Percentiles rank a stretch among this genome's conserved stretches.
Evolutionary conservation across 192 early-diverging fungal species (phyloP).

Genomic region (Coemansia sp.): DNA sequence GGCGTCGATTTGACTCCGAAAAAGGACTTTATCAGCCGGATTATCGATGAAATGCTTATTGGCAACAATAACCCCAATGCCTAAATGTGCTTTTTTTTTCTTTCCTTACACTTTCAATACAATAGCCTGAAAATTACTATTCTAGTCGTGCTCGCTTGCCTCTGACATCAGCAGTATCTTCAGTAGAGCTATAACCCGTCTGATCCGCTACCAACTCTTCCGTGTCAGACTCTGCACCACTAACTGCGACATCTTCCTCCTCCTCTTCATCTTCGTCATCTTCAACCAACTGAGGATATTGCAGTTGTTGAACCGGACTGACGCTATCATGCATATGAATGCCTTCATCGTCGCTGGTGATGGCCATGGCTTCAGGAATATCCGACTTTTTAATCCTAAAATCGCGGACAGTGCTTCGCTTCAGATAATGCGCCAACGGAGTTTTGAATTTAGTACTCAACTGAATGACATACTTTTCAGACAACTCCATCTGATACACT

Average conservation of each 20-base stretch:
- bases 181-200: background rate
- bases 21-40: conserved; percentile 74
- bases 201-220: background rate
- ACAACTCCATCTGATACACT: conserved; percentile 74
- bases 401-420: conserved; percentile 76
- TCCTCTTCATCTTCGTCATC: conserved; percentile 7
- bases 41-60: conserved; percentile 54
- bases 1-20: conserved; percentile 65
- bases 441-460: conserved; percentile 70
- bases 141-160: background rate
- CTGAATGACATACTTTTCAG: conserved; percentile 71
- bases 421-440: conserved; percentile 71
- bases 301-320: background rate
- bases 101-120: no score
- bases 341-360: conserved; percentile 6
- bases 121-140: background rate
- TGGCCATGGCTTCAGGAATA: conserved; percentile 23
- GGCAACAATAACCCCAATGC: conserved; percentile 8
- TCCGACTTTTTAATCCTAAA: conserved; percentile 65
- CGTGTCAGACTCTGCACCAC: no score
- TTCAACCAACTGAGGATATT: background rate
- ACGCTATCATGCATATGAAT: background rate
- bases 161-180: background rate
- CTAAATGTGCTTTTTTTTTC: background rate
- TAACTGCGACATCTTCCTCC: background rate